phyloP scores from a whole-genome alignment of 2,329 filamentous ascomycete genomes.

The Aspergillus persii region DNA sequence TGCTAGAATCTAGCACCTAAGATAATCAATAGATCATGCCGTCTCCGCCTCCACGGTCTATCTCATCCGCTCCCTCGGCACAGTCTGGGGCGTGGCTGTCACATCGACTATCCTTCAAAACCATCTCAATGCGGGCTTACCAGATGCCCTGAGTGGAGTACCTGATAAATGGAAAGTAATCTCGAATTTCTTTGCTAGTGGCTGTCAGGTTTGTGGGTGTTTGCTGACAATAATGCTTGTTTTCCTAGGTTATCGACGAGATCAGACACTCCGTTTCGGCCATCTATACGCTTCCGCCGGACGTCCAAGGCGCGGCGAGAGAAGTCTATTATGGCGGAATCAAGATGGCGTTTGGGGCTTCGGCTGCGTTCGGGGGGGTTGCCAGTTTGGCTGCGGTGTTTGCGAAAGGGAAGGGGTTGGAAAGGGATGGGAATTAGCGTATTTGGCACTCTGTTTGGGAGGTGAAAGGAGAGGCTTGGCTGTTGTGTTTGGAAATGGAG shows the following conservation, averaged over 20 bases:
- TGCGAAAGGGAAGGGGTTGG: slow-evolving; percentile 38
- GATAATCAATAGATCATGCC: slow-evolving; percentile 53
- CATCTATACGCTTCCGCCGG: slow-evolving; percentile 54
- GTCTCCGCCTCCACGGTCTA: slow-evolving; percentile 63
- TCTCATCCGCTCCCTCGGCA: slow-evolving; percentile 61
- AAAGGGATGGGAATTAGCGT: neutral
- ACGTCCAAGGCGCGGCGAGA: slow-evolving; percentile 56
- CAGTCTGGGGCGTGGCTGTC: slow-evolving; percentile 63
- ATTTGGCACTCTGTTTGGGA: neutral
- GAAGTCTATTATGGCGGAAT: slow-evolving; percentile 62
- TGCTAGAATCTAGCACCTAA: neutral
- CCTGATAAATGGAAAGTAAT: slow-evolving; percentile 59
- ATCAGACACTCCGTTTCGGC: slow-evolving; percentile 61
- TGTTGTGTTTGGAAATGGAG: no score
- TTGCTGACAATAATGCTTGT: slow-evolving; percentile 24
- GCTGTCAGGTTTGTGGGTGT: slow-evolving; percentile 2
- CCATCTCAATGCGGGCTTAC: slow-evolving; percentile 55
- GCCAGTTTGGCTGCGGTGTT: slow-evolving; percentile 51
- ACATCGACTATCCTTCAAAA: slow-evolving; percentile 64
- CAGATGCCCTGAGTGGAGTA: slow-evolving; percentile 53
- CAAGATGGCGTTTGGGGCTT: slow-evolving; percentile 55
- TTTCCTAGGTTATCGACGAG: slow-evolving; percentile 56
- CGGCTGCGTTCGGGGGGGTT: slow-evolving; percentile 51
- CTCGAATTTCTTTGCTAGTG: slow-evolving; percentile 18
- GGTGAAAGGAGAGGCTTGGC: neutral